Conservation (phyloP, 164 flowering plant genomes). For the Houttuynia cordata region DNA sequence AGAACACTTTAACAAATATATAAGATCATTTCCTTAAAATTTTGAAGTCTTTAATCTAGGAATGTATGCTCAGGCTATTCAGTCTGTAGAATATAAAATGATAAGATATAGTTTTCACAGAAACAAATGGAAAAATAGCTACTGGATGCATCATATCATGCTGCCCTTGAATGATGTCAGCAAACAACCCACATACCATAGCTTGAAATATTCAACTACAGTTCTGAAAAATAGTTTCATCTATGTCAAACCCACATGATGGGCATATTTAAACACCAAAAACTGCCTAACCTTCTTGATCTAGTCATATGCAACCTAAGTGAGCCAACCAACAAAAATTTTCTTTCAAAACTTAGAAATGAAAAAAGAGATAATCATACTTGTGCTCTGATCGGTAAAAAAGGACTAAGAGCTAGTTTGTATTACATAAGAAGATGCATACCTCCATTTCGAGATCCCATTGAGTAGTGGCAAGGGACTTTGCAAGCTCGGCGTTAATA, state of each 20-base stretch:
- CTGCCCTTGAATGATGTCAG: too few relatives aligned
- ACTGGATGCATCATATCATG: too few relatives aligned
- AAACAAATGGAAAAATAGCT: too few relatives aligned
- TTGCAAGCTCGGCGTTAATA: conserved; percentile 78
- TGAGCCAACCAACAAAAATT: not conserved
- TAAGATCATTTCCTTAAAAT: not conserved
- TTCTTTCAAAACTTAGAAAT: not conserved
- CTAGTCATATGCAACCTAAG: not conserved
- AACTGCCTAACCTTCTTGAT: not conserved
- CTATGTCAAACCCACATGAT: not conserved
- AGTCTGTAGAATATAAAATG: too few relatives aligned
- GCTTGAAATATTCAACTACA: too few relatives aligned
- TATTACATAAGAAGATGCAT: conserved; percentile 7
- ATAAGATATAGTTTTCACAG: too few relatives aligned
- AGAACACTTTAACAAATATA: not conserved
- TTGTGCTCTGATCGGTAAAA: not conserved
- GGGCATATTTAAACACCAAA: not conserved
- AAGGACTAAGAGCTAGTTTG: not conserved
- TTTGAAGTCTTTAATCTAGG: too few relatives aligned
- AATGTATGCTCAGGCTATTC: too few relatives aligned
- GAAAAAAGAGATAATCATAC: not conserved
- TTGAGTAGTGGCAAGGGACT: conserved; percentile 63
- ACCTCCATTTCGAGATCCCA: conserved; percentile 90
- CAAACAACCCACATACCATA: too few relatives aligned
- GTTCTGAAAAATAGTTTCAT: too few relatives aligned